phyloP scores from a whole-genome alignment of 2,329 filamentous ascomycete genomes.

The Tolypocladium capitatum region DNA sequence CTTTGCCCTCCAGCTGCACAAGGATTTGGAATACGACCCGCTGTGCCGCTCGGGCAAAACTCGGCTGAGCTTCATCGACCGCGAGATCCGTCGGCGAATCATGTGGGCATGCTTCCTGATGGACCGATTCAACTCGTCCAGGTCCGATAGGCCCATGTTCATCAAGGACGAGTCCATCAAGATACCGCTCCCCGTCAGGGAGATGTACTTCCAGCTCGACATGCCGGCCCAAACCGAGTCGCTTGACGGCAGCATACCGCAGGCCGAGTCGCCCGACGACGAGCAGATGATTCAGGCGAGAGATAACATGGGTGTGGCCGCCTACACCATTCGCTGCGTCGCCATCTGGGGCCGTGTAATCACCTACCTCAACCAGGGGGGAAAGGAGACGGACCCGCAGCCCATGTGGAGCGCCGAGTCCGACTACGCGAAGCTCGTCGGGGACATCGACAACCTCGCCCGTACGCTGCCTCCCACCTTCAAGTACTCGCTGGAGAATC shows the following conservation, averaged over 20 bases:
- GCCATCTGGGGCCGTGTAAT: constrained; percentile 84
- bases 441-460: constrained; percentile 58
- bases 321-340: constrained; percentile 76
- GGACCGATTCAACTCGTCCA: constrained; percentile 95
- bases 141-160: constrained; percentile 83
- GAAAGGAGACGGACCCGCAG: constrained; percentile 62
- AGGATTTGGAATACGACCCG: constrained; percentile 76
- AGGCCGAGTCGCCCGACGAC: constrained; percentile 47
- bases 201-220: constrained; percentile 80
- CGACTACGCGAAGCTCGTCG: constrained; percentile 55
- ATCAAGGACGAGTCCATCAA: constrained; percentile 80
- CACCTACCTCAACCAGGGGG: constrained; percentile 80
- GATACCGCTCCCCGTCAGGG: constrained; percentile 82
- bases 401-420: constrained; percentile 79
- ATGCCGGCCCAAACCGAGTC: constrained; percentile 80
- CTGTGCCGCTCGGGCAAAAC: constrained; percentile 46
- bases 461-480: constrained; percentile 55
- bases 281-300: constrained; percentile 52
- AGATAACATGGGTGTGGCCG: constrained; percentile 87
- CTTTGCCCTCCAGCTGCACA: constrained; percentile 86
- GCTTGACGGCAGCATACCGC: constrained; percentile 56
- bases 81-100: constrained; percentile 79
- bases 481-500: constrained; percentile 67
- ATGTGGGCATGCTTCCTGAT: constrained; percentile 99
- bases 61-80: constrained; percentile 76